Conservation (phyloP, 164 flowering plant species). For the Vitis cinerea region DNA sequence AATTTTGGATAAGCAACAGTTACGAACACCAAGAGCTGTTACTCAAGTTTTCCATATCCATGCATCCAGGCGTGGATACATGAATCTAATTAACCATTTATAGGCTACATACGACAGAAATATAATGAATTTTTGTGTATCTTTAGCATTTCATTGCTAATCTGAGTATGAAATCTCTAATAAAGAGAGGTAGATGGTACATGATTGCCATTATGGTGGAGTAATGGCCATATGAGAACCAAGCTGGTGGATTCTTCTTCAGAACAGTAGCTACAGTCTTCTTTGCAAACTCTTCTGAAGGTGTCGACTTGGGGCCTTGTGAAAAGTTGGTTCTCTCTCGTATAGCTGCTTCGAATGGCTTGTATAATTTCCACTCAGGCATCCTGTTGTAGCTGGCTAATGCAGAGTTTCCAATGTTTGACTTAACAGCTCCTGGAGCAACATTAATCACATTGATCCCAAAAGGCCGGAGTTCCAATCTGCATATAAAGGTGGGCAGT, state of each 20-base stretch:
- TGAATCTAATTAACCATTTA: too few relatives aligned
- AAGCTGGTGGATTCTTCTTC: slow-evolving; percentile 71
- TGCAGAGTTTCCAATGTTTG: slow-evolving; percentile 67
- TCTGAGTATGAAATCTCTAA: slow-evolving; percentile 53
- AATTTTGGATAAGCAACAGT: too few relatives aligned
- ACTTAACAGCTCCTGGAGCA: slow-evolving; percentile 79
- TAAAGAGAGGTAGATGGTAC: slow-evolving; percentile 61
- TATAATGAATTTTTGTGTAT: too few relatives aligned
- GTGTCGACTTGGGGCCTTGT: slow-evolving; percentile 56
- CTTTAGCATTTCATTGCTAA: slow-evolving; percentile 36
- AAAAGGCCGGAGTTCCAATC: slow-evolving; percentile 69
- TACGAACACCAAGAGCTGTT: too few relatives aligned
- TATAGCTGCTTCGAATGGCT: slow-evolving; percentile 59
- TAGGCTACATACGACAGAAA: too few relatives aligned
- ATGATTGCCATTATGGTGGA: slow-evolving; percentile 50
- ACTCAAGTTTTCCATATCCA: too few relatives aligned
- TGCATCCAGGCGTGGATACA: too few relatives aligned
- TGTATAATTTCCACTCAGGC: slow-evolving; percentile 88
- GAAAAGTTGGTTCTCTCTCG: slow-evolving; percentile 53
- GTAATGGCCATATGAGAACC: slow-evolving; percentile 68
- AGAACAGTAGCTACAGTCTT: slow-evolving; percentile 60
- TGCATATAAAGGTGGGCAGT: slow-evolving; percentile 24
- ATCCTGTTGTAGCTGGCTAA: slow-evolving; percentile 42
- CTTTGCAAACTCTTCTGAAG: slow-evolving; percentile 81
- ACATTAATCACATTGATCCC: slow-evolving; percentile 77